phyloP scores from a whole-genome alignment of 169 alveolate species.

The Fabrea salina region DNA sequence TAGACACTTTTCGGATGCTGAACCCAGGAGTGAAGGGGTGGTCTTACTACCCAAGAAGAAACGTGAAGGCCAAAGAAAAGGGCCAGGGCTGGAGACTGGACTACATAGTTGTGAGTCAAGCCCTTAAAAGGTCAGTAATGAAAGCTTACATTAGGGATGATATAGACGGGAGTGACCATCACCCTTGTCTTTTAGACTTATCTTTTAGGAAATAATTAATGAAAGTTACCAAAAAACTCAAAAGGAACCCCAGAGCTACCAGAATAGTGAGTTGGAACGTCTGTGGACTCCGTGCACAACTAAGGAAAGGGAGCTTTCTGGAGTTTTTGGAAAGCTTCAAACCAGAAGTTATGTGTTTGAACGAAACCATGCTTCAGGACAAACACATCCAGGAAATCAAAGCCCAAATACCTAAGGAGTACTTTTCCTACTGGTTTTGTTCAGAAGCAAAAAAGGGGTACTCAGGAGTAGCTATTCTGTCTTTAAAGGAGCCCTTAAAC shows the following conservation, averaged over 20 bases:
- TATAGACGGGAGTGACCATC: constrained; percentile 69
- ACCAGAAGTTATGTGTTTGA: constrained; percentile 66
- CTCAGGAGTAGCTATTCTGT: constrained; percentile 63
- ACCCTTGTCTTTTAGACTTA: constrained; percentile 49
- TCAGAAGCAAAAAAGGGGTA: constrained; percentile 43
- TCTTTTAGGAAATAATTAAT: no score
- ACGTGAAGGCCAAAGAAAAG: constrained; percentile 21
- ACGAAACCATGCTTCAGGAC: constrained; percentile 65
- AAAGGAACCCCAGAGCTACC: background rate
- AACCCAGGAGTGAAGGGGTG: constrained; percentile 4
- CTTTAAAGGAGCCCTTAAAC: constrained; percentile 46
- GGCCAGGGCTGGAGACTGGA: constrained; percentile 31
- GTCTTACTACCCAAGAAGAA: constrained; percentile 8
- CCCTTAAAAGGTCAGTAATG: constrained; percentile 15
- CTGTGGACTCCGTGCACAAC: constrained; percentile 58
- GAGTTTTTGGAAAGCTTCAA: constrained; percentile 28
- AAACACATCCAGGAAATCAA: constrained; percentile 38
- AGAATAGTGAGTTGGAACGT: constrained; percentile 59
- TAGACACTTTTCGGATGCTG: constrained; percentile 21
- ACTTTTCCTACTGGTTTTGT: constrained; percentile 44
- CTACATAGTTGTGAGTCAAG: constrained; percentile 14
- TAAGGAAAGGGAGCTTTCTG: background rate
- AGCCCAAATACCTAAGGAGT: constrained; percentile 48
- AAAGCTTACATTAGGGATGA: constrained; percentile 56
- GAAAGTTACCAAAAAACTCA: no score